These are phyloP conservation scores for Cordyceps tenuipes DNA, from an alignment of 2,329 filamentous ascomycete species.

Conservation along the genomic window DNA sequence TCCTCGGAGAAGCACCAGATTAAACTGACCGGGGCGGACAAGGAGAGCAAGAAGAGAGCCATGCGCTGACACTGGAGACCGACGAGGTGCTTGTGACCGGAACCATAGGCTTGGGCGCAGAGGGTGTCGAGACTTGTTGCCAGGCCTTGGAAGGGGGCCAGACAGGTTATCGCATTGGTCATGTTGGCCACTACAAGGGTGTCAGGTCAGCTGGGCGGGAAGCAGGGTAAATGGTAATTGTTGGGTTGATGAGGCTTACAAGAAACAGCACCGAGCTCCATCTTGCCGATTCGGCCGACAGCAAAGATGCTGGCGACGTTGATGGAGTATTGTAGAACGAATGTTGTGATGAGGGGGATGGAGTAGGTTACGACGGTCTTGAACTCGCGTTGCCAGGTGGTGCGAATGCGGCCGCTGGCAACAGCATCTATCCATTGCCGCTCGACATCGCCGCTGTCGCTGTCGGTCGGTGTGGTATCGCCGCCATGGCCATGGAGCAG, in stretches of 20 bases:
- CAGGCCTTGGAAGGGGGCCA: conserved; percentile 73
- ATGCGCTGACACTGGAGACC: conserved; percentile 75
- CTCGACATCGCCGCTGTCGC: conserved; percentile 50
- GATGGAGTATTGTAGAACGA: conserved; percentile 73
- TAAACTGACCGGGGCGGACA: conserved; percentile 63
- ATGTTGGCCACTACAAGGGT: conserved; percentile 45
- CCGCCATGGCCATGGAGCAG: conserved; percentile 28
- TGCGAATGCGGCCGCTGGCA: conserved; percentile 69
- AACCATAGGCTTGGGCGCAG: conserved; percentile 89
- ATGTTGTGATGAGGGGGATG: conserved; percentile 61
- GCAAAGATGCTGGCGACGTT: conserved; percentile 77
- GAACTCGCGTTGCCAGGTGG: conserved; percentile 83
- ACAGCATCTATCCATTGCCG: conserved; percentile 83
- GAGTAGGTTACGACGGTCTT: conserved; percentile 71
- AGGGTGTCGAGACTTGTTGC: conserved; percentile 87
- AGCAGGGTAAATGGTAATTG: neutral
- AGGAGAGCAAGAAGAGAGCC: conserved; percentile 64
- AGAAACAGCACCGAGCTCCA: conserved; percentile 40
- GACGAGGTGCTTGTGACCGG: conserved; percentile 80
- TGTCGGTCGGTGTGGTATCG: conserved; percentile 28
- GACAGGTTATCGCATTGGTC: conserved; percentile 72
- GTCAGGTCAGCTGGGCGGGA: neutral
- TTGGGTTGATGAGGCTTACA: conserved; percentile 20
- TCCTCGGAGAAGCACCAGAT: conserved; percentile 62
- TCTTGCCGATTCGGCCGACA: conserved; percentile 65